Evolutionary conservation across 2,329 filamentous ascomycete genomes (phyloP).

Genomic region (Hypoxylon sp.): DNA sequence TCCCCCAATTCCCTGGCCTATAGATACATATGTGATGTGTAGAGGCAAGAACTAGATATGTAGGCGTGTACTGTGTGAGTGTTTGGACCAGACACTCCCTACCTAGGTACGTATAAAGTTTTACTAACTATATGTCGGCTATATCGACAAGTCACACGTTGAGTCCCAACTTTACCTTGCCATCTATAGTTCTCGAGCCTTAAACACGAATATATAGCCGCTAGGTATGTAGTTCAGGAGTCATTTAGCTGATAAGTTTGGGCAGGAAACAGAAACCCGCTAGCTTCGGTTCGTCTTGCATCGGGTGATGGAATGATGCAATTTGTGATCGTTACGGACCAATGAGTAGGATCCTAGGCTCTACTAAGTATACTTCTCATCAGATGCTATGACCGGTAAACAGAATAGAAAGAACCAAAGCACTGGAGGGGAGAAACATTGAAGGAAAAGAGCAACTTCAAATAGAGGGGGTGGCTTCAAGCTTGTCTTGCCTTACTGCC

Average conservation of each 20-base stretch:
- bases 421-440: background rate
- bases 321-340: background rate
- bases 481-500: slow-evolving; percentile 2
- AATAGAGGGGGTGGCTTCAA: background rate
- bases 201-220: background rate
- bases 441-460: background rate
- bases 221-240: background rate
- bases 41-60: background rate
- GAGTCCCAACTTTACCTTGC: background rate
- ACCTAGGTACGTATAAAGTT: background rate
- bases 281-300: background rate
- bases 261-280: background rate
- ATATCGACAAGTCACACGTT: background rate
- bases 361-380: background rate
- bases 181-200: background rate
- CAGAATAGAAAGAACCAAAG: background rate
- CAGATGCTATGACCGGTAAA: background rate
- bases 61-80: background rate
- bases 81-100: background rate
- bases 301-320: background rate
- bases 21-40: background rate
- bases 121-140: background rate
- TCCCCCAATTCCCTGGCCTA: background rate
- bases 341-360: background rate
- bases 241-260: background rate